Base-by-base conservation (phyloP, 805 yeast genomes). In the Ogataea henricii region DNA sequence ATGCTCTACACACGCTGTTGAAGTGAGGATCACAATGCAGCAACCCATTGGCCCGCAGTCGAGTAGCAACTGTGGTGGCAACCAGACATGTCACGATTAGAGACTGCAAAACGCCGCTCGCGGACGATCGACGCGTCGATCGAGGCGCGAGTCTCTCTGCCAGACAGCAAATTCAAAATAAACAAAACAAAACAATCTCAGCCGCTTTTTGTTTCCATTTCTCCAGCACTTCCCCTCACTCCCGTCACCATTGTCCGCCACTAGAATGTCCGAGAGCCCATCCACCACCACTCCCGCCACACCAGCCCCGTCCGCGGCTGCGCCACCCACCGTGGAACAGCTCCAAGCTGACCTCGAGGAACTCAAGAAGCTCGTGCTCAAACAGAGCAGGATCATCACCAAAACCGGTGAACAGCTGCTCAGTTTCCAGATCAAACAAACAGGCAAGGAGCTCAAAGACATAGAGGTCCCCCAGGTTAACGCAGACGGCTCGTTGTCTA, bases 391-490 rank as follows among this genome's bases (percentile, higher is more conserved):
- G 37, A 59, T 89, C 51, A 72, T 91, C 43, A 79, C 87, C 23
- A 78, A 81, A 53, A 88, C 97, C 0, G 97, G 97, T 1, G 81
- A 87, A 57, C 90, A 85, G 56, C 74, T 91, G 10, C 66, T 91
- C 56, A 80, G 81, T 51, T 56, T 88, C 45, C 95, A 89, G 64
- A 76, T 89, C 45, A 72, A 64, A 63, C 83, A 77, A 65, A 81
- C 65, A 60, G 71, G 63, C 25, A 49, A 45, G 16, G 55, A 62
- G 39, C 54, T 64, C 36, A 57, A 53, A 6, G 52, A 54, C 12
- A 53, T 63, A 9, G 54, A 64, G 7, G 44, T 62, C 8, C 60
- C 64, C 2, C 45, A 49, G 2, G 39, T 59, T n/a, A 56, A 58
- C 10, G 23, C 46, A 8, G 61, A 60, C 13, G 58, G 59, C 3